Evolutionary conservation across 306 rosid genomes (phyloP), one percentile per base, ranked within the genome.

Genomic region (Pyrus communis): DNA sequence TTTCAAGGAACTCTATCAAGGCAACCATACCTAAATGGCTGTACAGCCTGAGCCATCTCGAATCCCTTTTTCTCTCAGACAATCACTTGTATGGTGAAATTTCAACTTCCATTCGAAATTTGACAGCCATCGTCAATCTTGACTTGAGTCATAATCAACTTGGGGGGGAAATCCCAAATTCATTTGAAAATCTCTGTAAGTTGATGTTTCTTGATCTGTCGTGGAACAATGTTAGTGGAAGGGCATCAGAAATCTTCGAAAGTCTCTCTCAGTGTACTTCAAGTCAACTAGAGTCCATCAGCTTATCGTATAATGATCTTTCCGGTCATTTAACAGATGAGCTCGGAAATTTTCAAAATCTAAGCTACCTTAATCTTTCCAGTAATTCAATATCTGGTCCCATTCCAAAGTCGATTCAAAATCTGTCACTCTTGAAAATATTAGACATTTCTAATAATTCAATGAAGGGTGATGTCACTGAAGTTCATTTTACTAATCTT

Each of bases 401-500:
- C 18, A 54, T 79, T 58, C 78, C 75, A 0, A 12, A 6, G 35
- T 55, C 46, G 3, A 1, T 79, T 3, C 78, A 63, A 5, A 66
- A 27, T 21, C 9, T 73, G 3, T 66, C 74, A 5, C 45, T 45
- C 15, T 42, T 79, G 10, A 17, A 13, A 21, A 0, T 2, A 4
- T 12, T 72, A 8, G 4, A 4, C 17, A 3, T 79, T 3, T 11
- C 1, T 7, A 0, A 6, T 21, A 77, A 77, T 15, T 4, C 23
- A 10, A 27, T 77, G 1, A 9, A 12, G 12, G 73, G 78, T 9
- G 23, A 11, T 13, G 42, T 81, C 15, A 17, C 72, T 2, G 69
- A 81, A 25, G 54, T 12, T 15, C 84, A 76, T 64, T 59, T 81
- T 8, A 11, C 84, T 15, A 77, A 76, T 64, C 73, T 76, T 2